A percentile compares a stretch with the other conserved stretches of the same genome.
phyloP scores from a whole-genome alignment of 805 yeast genomes.

The Cyberlindnera mrakii region DNA sequence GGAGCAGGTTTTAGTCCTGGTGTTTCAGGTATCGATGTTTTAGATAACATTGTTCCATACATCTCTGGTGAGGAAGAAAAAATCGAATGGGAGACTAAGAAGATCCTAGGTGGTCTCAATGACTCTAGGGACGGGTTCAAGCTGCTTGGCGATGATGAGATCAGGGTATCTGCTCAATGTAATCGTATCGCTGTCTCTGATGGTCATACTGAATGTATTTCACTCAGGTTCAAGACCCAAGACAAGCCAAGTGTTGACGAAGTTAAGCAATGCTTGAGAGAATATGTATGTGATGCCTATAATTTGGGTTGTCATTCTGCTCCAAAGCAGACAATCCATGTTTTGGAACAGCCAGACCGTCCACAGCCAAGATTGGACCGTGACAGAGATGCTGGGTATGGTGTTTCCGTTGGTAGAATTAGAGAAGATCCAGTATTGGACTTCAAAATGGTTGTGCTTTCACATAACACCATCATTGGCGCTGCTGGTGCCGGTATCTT shows the following conservation, averaged over 20 bases:
- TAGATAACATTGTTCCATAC: constrained; percentile 92
- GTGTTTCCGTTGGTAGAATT: constrained; percentile 91
- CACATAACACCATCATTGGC: constrained; percentile 96
- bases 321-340: constrained; percentile 88
- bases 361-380: constrained; percentile 98
- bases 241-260: constrained; percentile 84
- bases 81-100: constrained; percentile 97
- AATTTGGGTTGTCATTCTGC: constrained; percentile 83
- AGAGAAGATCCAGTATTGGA: constrained; percentile 92
- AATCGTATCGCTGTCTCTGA: constrained; percentile 96
- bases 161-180: constrained; percentile 92
- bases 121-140: constrained; percentile 48
- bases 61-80: constrained; percentile 97
- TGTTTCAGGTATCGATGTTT: constrained; percentile 88
- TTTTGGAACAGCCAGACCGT: constrained; percentile 84
- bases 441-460: constrained; percentile 92
- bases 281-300: constrained; percentile 80
- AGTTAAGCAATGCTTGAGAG: constrained; percentile 61
- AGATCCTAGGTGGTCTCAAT: constrained; percentile 70
- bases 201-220: constrained; percentile 95
- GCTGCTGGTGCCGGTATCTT: constrained; percentile 98
- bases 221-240: constrained; percentile 73
- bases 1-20: constrained; percentile 99
- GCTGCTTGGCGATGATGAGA: constrained; percentile 56
- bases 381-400: constrained; percentile 88